Base-by-base conservation (phyloP, 2,329 filamentous ascomycete species). In the Colletotrichum melonis region DNA sequence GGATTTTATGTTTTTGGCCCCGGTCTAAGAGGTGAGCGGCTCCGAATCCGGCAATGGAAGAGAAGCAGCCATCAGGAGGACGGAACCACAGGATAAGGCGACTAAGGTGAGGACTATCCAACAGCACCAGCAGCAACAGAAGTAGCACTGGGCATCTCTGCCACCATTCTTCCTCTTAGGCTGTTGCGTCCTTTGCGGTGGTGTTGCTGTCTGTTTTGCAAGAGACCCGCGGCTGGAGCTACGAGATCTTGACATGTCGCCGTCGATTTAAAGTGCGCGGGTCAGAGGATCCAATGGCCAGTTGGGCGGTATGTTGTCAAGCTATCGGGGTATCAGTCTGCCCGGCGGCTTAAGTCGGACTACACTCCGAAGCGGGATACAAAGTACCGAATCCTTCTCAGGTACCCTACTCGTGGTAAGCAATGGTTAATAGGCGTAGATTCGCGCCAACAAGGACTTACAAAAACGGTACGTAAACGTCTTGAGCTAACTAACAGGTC, bases 121-220 rank as follows among this genome's bases (percentile, higher is more conserved):
- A 19, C 67, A 71, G n/a, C 67, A 62, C n/a, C 55, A 52, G 30
- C 26, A 73, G 4, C 69, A 69, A 32, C 59, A 60, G 16, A 54
- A 69, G 69, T 49, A 69, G 35, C 35, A 60, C 16, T 28, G 35
- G 9, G 32, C 19, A 9, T 62, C n/a, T 24, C 35, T 38, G 24
- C 38, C 19, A 24, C 12, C 42, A 4, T 24, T 12, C 14, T 60
- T 56, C n/a, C 22, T 54, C 9, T 26, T 72, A 9, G n/a, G n/a
- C 9, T 63, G 67, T 22, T 63, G 55, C 14, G 26, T 19, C 26
- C 19, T 28, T n/a, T 32, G 49, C n/a, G 28, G 62, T 12, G 49
- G 46, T 26, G 6, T 55, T 30, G 28, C 24, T 32, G 30, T 12
- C 49, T 38, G 49, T 30, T 64, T 55, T 49, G 35, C 30, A 11